Evolutionary conservation across 129 eudicot species (phyloP), one percentile per base, ranked within the genome.

Genomic region (Helianthus tuberosus): DNA sequence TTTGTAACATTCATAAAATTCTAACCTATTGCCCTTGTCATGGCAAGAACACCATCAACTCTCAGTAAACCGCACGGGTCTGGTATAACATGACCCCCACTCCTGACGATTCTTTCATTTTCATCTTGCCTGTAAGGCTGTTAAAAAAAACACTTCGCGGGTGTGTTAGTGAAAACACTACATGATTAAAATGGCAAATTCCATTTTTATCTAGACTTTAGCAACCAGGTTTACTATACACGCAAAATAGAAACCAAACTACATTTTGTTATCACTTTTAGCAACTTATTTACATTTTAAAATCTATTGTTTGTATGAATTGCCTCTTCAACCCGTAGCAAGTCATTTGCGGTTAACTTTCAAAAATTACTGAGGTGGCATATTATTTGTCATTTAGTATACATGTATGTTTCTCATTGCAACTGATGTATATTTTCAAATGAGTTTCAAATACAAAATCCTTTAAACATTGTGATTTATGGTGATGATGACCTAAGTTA

Each of bases 21-120:
- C 47, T 8, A 32, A 77, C 82, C 77, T 78, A 64, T 78, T 15
- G 82, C 82, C 36, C 77, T 78, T 5, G 82, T 60, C 82, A 71
- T 78, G 0, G 77, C 82, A 25, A 78, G 82, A 10, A 63, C 66
- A 58, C 73, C 77, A 36, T 63, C 59, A 52, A 71, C 82, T 57
- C 82, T 71, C 38, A 29, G 35, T 20, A 44, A 38, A 61, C 82
- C 82, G 16, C 57, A 29, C n/a, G 11, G 2, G 55, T 70, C 63
- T 12, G 1, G 35, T 44, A 64, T 10, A 35, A 78, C 54, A 52
- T 27, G 35, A 3, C 82, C 77, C 23, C 72, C 77, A 11, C 52
- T 53, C 47, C 29, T 14, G 35, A 3, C 5, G 16, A 77, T 77
- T 41, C 81, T 77, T 46, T 60, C 43, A 12, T 32, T 64, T 70